Evolutionary conservation across 441 rosid genomes (phyloP), one percentile per base, ranked within the genome.

Genomic region (Adansonia madagascariensis): DNA sequence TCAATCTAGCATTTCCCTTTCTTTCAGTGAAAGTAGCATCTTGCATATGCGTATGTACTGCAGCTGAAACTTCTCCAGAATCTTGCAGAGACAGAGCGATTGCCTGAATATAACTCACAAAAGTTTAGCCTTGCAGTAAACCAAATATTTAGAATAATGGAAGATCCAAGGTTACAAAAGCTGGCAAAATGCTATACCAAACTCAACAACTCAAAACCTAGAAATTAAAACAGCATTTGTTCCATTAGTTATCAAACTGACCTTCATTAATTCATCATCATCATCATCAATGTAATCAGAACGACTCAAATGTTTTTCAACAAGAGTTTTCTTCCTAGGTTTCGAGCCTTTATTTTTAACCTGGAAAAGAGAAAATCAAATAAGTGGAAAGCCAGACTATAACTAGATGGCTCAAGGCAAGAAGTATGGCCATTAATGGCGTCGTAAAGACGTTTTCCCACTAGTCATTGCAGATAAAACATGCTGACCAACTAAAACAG

Each of bases 21-120:
- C 22, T 84, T 55, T 82, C 90, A 63, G 41, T 14, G 11, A 67
- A 56, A 22, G 46, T 55, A 67, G 74, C 57, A 20, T 69, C 61
- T 43, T 57, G 57, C 59, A 24, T 49, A 27, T 44, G 35, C 7
- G 71, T 75, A 59, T 61, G 35, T 61, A 69, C 52, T 18, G 71
- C 57, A 75, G 57, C 71, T 24, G 88, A 78, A 77, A 63, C 79
- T 70, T 82, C 80, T 3, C 60, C 78, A 76, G 87, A 80, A 75
- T 84, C 88, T 79, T 86, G 88, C 77, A 95, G 84, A 55, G 99
- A 95, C 35, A 93, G 91, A 39, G 94, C 88, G 76, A 92, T 87
- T 63, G 98, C 97, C 95, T 91, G 89, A 59, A 80, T 20, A 72
- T 71, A 17, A 10, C 75, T 57, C 8, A 10, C 70, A 9, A 22